Evolutionary conservation across 1,284 basidiomycete species (phyloP), one percentile per base, ranked within the genome.

Genomic region (Cryptococcus neoformans): DNA sequence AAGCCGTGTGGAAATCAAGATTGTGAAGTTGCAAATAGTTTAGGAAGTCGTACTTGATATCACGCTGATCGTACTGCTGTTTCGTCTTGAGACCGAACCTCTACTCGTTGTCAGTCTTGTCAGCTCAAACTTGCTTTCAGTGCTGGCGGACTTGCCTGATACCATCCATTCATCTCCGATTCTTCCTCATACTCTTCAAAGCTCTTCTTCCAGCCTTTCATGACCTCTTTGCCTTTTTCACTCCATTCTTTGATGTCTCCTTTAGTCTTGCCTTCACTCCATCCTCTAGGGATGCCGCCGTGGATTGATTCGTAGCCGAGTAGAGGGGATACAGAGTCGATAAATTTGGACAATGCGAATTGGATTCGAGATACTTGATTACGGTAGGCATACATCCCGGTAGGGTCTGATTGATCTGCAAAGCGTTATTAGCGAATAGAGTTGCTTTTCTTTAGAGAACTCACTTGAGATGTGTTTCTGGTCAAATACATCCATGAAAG

Each of bases 401-500:
- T 82, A 36, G 85, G 84, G 70, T 99, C 95, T 0, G 87, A 87
- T 72, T 97, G 93, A 69, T 98, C 76, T 78, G 56, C 11, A 4
- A 12, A 17, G 28, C 5, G 37, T 49, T 28, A 28, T 28, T 28
- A 28, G 28, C 28, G 28, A 28, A 28, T 28, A 17, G 10, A 37
- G n/a, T 34, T 8, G 12, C 11, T 21, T 2, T 10, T 14, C 35
- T n/a, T 28, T 44, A 11, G 21, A 40, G 11, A 8, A 35, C 74
- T 55, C 54, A 78, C 76, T 98, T 81, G 94, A 97, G 57, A 97
- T 89, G 68, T 95, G 92, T 53, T 82, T 80, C 0, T 85, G 74
- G 68, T 96, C 87, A 65, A 87, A 94, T 2, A 90, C 84, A 67
- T 93, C 91, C 93, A 97, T 97, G 78, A 96, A 97, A 0, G 92